Evolutionary conservation across 495 filamentous ascomycete species (phyloP).

Genomic region (Tetracladium marchalianum): DNA sequence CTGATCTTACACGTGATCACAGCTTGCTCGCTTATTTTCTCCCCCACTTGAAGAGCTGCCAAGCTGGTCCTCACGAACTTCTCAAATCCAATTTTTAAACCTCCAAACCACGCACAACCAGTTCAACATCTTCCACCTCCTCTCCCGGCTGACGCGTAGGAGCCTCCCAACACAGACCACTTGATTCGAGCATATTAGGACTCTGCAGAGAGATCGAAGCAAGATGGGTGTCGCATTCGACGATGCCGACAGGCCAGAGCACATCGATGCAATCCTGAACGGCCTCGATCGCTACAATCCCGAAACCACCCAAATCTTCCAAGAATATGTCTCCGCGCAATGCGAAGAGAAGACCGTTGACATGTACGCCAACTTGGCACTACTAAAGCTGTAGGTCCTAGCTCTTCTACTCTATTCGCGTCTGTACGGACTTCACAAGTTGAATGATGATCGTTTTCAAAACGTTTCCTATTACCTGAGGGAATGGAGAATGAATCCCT

Average conservation of each 20-base stretch:
- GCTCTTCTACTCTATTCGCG: neutral
- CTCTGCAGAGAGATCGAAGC: neutral
- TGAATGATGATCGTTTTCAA: slow-evolving; percentile 57
- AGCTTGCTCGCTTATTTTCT: too few relatives aligned
- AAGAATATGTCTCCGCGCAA: slow-evolving; percentile 89
- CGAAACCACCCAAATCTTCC: slow-evolving; percentile 86
- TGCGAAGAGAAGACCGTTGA: slow-evolving; percentile 93
- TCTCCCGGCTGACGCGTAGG: too few relatives aligned
- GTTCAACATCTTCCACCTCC: too few relatives aligned
- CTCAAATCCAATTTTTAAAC: too few relatives aligned
- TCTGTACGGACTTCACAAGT: neutral
- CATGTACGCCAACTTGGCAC: slow-evolving; percentile 88
- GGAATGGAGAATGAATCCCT: slow-evolving; percentile 38
- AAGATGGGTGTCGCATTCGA: slow-evolving; percentile 41
- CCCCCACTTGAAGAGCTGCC: too few relatives aligned
- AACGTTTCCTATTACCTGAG: slow-evolving; percentile 99
- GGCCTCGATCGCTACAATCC: slow-evolving; percentile 98
- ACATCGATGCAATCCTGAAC: slow-evolving; percentile 85
- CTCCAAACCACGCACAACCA: too few relatives aligned
- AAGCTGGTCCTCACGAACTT: too few relatives aligned
- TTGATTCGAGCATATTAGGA: too few relatives aligned
- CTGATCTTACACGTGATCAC: too few relatives aligned
- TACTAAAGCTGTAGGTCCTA: slow-evolving; percentile 91
- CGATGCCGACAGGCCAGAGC: slow-evolving; percentile 61
- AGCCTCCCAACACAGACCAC: too few relatives aligned